phyloP scores from a whole-genome alignment of 495 filamentous ascomycete genomes.

The Glonium stellatum region DNA sequence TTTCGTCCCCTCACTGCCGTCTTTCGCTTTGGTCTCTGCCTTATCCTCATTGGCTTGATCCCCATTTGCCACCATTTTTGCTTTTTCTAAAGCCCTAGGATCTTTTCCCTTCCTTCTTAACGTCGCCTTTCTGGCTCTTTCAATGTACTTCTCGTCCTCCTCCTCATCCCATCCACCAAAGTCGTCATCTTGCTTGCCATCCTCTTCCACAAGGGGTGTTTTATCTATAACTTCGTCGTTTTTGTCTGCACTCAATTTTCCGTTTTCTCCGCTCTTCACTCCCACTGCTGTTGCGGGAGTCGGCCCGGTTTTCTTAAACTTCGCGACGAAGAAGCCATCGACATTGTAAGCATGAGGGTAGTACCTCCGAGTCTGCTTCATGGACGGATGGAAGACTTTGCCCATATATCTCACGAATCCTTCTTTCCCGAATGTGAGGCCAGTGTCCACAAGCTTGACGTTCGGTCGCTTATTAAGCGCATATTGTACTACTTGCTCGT shows the following conservation, averaged over 20 bases:
- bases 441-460: constrained; percentile 86
- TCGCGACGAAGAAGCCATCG: constrained; percentile 96
- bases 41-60: constrained; percentile 5
- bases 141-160: constrained; percentile 54
- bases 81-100: constrained; percentile 47
- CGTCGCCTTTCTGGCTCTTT: constrained; percentile 50
- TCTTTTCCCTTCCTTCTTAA: constrained; percentile 60
- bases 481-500: constrained; percentile 90
- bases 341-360: constrained; percentile 96
- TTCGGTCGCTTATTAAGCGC: constrained; percentile 85
- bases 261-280: constrained; percentile 29
- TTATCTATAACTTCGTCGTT: constrained; percentile 38
- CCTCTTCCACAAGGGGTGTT: constrained; percentile 44
- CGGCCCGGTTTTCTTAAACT: constrained; percentile 86
- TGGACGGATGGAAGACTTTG: constrained; percentile 78
- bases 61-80: constrained; percentile 27
- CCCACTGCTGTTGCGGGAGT: constrained; percentile 52
- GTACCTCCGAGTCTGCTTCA: constrained; percentile 80
- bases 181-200: constrained; percentile 42
- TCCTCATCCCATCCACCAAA: constrained; percentile 63
- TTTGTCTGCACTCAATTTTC: constrained; percentile 24
- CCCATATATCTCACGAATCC: constrained; percentile 83
- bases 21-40: background rate
- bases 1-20: too few relatives aligned
- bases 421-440: constrained; percentile 83